Conservation (phyloP, 768 basidiomycete genomes). For the Lentinula edodes region DNA sequence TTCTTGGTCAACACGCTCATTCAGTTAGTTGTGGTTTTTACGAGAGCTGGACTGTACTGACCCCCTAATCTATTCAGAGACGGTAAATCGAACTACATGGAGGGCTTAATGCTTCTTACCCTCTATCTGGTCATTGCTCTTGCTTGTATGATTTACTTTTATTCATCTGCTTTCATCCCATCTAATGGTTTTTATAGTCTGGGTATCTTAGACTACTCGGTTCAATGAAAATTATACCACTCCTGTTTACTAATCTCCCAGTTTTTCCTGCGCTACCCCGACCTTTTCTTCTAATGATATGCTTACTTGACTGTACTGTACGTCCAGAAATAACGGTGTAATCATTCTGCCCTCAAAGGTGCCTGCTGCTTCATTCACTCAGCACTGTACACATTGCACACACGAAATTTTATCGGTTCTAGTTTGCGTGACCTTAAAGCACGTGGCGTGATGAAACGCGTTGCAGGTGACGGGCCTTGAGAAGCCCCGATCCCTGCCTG, state of each 20-base stretch:
- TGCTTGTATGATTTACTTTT: constrained; percentile 50
- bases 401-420: too few relatives aligned
- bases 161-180: not conserved
- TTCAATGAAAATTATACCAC: too few relatives aligned
- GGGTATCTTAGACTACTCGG: not conserved
- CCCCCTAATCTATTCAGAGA: constrained; percentile 38
- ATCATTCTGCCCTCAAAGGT: too few relatives aligned
- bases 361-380: too few relatives aligned
- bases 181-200: not conserved
- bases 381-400: too few relatives aligned
- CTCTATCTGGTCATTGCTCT: constrained; percentile 80
- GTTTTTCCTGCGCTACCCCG: not conserved
- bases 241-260: not conserved
- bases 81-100: constrained; percentile 89
- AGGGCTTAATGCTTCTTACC: constrained; percentile 74
- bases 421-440: too few relatives aligned
- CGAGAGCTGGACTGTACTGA: not conserved
- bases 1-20: constrained; percentile 82
- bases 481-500: too few relatives aligned
- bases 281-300: too few relatives aligned
- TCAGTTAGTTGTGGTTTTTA: constrained; percentile 36
- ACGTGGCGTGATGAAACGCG: too few relatives aligned
- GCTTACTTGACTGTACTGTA: too few relatives aligned
- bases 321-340: too few relatives aligned
- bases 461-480: too few relatives aligned